Base-by-base conservation (phyloP, 73 alveolate genomes). In the Paramecium sonneborni region DNA sequence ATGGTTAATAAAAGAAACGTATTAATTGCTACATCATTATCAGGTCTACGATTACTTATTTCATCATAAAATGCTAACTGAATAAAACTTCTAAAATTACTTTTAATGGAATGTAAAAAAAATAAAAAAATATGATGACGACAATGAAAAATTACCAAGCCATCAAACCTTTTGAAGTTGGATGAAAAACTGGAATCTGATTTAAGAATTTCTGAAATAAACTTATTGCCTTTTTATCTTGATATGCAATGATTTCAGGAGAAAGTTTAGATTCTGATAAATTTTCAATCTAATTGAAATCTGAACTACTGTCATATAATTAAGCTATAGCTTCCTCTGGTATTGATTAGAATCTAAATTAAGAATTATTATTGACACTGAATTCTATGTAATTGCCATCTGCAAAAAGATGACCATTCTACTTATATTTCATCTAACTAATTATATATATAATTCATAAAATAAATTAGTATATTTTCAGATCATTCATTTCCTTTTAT, bases 401-500 rank as follows among this genome's bases (percentile, higher is more conserved):
- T 12, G 20, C 52, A 30, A 62, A 32, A 26, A 62, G 44, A 62
- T 26, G 84, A 9, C 26, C 48, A 30, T 62, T 62, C 46, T 30
- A 23, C 12, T 62, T 11, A 30, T 32, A 62, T 30, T 30, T 30
- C 44, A 62, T 62, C 11, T 18, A 12, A 62, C 21, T 30, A 30
- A 62, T 62, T 62, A 6, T 62, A 62, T n/a, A n/a, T n/a, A n/a
- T n/a, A n/a, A n/a, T n/a, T n/a, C n/a, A n/a, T 79, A 79, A 52
- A n/a, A 18, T 3, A 15, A 52, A n/a, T 52, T 20, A 74, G 87
- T 74, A 74, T n/a, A 28, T 43, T n/a, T n/a, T 52, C 68, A 52
- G 30, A 15, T 18, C 2, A 76, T 92, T 90, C 15, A 30, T 32
- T 85, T 92, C n/a, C 97, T 95, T 28, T 93, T 95, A 30, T 62